A percentile compares a stretch with the other conserved stretches of the same genome.
These are phyloP conservation scores for Saposhnikovia divaricata DNA, from an alignment of 129 eudicot species.

Conservation along the genomic window DNA sequence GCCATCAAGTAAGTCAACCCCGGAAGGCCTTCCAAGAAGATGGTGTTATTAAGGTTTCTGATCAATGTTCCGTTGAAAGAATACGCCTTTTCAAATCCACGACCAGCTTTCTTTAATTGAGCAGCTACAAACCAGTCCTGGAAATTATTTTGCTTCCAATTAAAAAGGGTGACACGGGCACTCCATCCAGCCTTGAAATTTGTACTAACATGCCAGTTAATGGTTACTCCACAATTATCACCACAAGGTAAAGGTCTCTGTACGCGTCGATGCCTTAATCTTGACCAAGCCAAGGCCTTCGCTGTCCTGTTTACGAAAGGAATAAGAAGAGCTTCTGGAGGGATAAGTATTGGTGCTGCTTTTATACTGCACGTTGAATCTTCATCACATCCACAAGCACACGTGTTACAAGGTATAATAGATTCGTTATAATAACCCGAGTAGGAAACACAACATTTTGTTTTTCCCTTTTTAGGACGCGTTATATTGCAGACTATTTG, in stretches of 20 bases:
- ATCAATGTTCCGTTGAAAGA: constrained; percentile 37
- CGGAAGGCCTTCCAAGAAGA: constrained; percentile 38
- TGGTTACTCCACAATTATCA: constrained; percentile 11
- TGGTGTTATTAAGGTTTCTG: constrained; percentile 16
- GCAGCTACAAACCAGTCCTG: constrained; percentile 21
- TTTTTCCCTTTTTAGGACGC: constrained; percentile 7
- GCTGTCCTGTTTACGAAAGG: constrained; percentile 11
- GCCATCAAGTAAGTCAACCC: constrained; percentile 41
- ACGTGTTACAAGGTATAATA: constrained; percentile 5
- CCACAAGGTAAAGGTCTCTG: constrained; percentile 10
- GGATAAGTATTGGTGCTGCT: background rate
- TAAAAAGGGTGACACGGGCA: constrained; percentile 4
- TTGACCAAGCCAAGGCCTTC: constrained; percentile 10
- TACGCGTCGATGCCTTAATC: background rate
- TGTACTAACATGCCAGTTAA: constrained; percentile 7
- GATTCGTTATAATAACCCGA: constrained; percentile 10
- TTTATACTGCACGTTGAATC: background rate
- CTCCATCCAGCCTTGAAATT: constrained; percentile 10
- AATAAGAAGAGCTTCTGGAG: constrained; percentile 15
- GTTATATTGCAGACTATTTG: constrained; percentile 14
- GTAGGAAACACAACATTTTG: constrained; percentile 5
- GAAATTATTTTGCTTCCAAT: constrained; percentile 3
- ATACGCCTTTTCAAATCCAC: constrained; percentile 33
- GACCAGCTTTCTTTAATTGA: constrained; percentile 16
- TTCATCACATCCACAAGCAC: constrained; percentile 17